phyloP scores from a whole-genome alignment of 768 basidiomycete genomes.

The Serendipita sp. region DNA sequence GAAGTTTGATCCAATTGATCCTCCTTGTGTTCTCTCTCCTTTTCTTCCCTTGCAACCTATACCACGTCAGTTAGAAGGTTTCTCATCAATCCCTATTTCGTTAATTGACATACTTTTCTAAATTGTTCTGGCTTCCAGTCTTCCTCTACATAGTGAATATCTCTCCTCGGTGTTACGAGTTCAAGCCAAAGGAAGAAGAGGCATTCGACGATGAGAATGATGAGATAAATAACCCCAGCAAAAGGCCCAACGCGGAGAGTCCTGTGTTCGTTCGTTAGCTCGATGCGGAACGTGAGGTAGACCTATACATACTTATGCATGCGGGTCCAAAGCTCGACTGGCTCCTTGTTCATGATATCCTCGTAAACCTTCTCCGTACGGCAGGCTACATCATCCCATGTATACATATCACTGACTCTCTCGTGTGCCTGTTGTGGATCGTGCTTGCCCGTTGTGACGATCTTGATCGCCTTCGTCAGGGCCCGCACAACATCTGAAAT shows the following conservation, averaged over 20 bases:
- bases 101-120: constrained; percentile 18
- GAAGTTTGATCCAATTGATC: too few species aligned
- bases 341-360: constrained; percentile 41
- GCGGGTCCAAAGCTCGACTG: constrained; percentile 61
- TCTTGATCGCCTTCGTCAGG: constrained; percentile 60
- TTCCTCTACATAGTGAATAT: constrained; percentile 55
- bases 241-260: constrained; percentile 66
- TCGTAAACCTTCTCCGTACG: constrained; percentile 77
- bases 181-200: constrained; percentile 76
- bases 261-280: constrained; percentile 21
- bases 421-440: constrained; percentile 63
- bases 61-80: neutral
- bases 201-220: constrained; percentile 79
- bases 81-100: neutral
- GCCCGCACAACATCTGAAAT: constrained; percentile 66
- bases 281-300: neutral
- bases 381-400: constrained; percentile 63
- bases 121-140: constrained; percentile 39
- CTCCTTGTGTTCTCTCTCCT: too few species aligned
- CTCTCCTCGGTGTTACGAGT: constrained; percentile 62
- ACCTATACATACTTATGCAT: constrained; percentile 43
- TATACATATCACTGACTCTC: constrained; percentile 61
- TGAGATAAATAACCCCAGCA: constrained; percentile 74
- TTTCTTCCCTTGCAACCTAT: neutral
- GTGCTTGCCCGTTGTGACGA: constrained; percentile 50